A percentile compares a stretch with the other conserved stretches of the same genome.
Conservation (phyloP, 441 rosid species). For the Bocquillonia castaneifolia region DNA sequence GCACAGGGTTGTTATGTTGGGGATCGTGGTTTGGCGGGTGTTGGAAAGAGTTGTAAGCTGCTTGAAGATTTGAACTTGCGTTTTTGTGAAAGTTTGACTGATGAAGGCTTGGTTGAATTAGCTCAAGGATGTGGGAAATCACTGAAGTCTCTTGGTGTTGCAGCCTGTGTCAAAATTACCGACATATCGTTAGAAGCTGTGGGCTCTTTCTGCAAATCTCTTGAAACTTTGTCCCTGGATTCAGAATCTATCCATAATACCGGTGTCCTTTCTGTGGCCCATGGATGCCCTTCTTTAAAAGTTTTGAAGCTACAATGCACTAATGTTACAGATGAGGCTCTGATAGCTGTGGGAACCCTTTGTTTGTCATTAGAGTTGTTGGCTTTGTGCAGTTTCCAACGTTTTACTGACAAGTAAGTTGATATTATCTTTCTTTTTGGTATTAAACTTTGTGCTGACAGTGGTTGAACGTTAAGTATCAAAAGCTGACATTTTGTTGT, state of each 20-base stretch:
- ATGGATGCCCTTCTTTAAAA: conserved; percentile 63
- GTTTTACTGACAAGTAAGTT: conserved; percentile 68
- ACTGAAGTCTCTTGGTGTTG: conserved; percentile 65
- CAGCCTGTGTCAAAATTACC: conserved; percentile 78
- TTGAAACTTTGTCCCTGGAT: conserved; percentile 65
- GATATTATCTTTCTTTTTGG: conserved; percentile 19
- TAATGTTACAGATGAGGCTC: conserved; percentile 66
- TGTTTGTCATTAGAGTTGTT: conserved; percentile 69
- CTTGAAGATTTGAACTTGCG: conserved; percentile 73
- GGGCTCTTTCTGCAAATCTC: conserved; percentile 57
- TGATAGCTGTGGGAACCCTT: conserved; percentile 50
- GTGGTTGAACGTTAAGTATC: no score
- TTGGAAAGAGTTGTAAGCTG: conserved; percentile 62
- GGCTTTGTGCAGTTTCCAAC: conserved; percentile 74
- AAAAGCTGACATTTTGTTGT: conserved; percentile 23
- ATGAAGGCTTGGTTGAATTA: conserved; percentile 60
- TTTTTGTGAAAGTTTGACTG: conserved; percentile 82
- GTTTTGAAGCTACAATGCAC: conserved; percentile 71
- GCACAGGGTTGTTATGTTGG: conserved; percentile 83
- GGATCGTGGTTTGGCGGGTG: conserved; percentile 70
- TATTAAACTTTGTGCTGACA: conserved; percentile 1
- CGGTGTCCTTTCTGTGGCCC: conserved; percentile 69
- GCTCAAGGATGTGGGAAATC: conserved; percentile 58
- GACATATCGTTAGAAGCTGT: conserved; percentile 66
- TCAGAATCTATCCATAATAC: conserved; percentile 63